Evolutionary conservation across 352 stramenopile species (phyloP).

Genomic region (Chrysophaeum taylorii): DNA sequence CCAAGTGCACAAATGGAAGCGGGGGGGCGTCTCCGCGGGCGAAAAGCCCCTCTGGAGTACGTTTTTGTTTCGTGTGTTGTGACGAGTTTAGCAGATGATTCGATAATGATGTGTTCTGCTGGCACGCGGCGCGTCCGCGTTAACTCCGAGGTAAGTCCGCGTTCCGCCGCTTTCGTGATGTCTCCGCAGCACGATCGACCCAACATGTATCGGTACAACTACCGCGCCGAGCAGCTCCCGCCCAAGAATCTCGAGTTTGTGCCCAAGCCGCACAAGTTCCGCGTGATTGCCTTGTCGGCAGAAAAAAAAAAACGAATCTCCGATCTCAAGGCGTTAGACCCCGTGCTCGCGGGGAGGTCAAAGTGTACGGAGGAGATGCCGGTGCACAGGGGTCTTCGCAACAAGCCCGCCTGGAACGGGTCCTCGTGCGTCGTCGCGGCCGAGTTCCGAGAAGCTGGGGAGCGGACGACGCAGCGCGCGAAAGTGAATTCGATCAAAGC

Average conservation of each 20-base stretch:
- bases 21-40: constrained; percentile 47
- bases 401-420: constrained; percentile 51
- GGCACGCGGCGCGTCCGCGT: constrained; percentile 52
- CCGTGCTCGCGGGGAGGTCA: constrained; percentile 39
- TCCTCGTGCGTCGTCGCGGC: constrained; percentile 24
- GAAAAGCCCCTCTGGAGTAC: constrained; percentile 51
- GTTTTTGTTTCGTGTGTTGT: constrained; percentile 28
- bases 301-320: constrained; percentile 48
- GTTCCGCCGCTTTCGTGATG: no score
- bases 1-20: constrained; percentile 49
- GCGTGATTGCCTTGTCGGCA: constrained; percentile 60
- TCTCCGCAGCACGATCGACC: constrained; percentile 36
- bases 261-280: constrained; percentile 60
- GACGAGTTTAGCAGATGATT: constrained; percentile 25
- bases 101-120: constrained; percentile 60
- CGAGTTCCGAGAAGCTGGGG: not conserved
- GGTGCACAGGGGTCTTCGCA: constrained; percentile 51
- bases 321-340: constrained; percentile 34
- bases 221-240: constrained; percentile 62
- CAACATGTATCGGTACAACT: constrained; percentile 71
- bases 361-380: constrained; percentile 63
- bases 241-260: constrained; percentile 59
- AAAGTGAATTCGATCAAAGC: not conserved
- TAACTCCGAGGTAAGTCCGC: no score
- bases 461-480: not conserved